Base-by-base conservation (phyloP, 129 eudicot genomes). In the Centrapalus pauciflorus region DNA sequence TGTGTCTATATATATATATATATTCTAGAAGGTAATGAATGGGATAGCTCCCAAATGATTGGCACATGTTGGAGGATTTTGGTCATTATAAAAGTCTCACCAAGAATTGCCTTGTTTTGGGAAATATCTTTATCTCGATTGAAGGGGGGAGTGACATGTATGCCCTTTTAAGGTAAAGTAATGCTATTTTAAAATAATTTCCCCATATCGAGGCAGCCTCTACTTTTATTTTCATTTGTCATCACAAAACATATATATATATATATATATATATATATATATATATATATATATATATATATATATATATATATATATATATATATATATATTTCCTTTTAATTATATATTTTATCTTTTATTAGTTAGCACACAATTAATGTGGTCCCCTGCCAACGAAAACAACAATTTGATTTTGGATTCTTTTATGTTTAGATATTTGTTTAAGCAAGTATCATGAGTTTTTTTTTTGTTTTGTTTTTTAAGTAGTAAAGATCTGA, bases 341-440 rank as follows among this genome's bases (percentile, higher is more conserved):
- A n/a, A n/a, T n/a, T n/a, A n/a, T n/a, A n/a, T n/a, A n/a, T n/a
- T n/a, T n/a, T n/a, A n/a, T n/a, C 24, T n/a, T 27, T 57, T 57
- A 7, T 27, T 57, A 16, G 13, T 57, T 57, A 57, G 29, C 28
- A 55, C 28, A 29, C 34, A 57, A 24, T 21, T 8, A 27, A 30
- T 27, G 62, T 56, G 33, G 62, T 57, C 41, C 55, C 17, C 41
- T 26, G 7, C 55, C 34, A 62, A 62, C 24, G 33, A 43, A 27
- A 63, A 63, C 29, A 59, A 59, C 46, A 63, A 63, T 9, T 25
- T 63, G 55, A 40, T 24, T 25, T 63, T 63, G 69, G 41, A 63
- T 24, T 40, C 69, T 40, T 63, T 40, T 56, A 23, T 28, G 20
- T 55, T 55, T 16, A 14, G 6, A 56, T 16, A 13, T 25, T 56